These are phyloP conservation scores for Plasmodium coatneyi DNA, from an alignment of 169 alveolate species.

Conservation along the genomic window DNA sequence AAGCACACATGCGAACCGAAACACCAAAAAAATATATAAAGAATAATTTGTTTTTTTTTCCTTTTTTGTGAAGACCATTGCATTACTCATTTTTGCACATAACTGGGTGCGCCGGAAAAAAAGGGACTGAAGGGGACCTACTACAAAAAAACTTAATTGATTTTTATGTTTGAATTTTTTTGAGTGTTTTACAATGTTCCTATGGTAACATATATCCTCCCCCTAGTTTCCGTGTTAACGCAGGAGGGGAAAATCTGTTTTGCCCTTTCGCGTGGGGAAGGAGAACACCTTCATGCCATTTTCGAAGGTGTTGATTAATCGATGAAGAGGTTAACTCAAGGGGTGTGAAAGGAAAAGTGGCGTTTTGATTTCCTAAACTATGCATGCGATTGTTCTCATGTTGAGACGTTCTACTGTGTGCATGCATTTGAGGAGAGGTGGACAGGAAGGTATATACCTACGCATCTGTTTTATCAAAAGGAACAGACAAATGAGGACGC, in stretches of 20 bases:
- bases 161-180: background rate
- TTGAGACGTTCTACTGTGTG: too few species aligned
- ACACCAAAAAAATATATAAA: background rate
- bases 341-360: too few species aligned
- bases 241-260: background rate
- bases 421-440: too few species aligned
- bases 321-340: too few species aligned
- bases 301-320: too few species aligned
- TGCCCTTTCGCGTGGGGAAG: too few species aligned
- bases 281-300: too few species aligned
- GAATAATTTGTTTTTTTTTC: too few species aligned
- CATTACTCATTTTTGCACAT: background rate
- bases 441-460: too few species aligned
- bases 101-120: background rate
- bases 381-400: too few species aligned
- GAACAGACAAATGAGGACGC: background rate
- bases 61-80: background rate
- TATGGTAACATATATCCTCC: background rate
- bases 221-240: background rate
- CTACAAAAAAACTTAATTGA: background rate
- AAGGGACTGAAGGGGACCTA: background rate
- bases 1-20: background rate
- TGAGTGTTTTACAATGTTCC: background rate
- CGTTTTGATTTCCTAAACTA: too few species aligned
- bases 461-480: background rate